Evolutionary conservation across 768 basidiomycete genomes (phyloP), one percentile per base, ranked within the genome.

Genomic region (Dentipellis fragilis): DNA sequence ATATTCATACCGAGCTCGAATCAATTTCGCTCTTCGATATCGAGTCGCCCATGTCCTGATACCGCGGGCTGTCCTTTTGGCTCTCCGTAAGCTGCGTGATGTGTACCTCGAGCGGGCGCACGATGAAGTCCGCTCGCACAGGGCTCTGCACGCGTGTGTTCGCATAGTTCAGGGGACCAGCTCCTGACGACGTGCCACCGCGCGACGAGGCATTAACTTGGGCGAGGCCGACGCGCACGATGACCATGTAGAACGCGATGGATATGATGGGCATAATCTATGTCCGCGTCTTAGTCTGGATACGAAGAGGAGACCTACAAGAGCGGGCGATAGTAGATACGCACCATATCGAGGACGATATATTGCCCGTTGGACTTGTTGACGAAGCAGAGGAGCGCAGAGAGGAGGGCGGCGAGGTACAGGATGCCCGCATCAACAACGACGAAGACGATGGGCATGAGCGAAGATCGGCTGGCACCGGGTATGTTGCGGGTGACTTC

Each of bases 221-320:
- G 2, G 62, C 61, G 38, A 63, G 52, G 12, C 63, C 62, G 40
- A 62, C 57, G 11, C 62, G 62, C 45, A 66, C 56, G 56, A 66
- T 62, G 40, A 64, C 59, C 63, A 66, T 64, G 54, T 60, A 66
- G 54, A 66, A 66, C 16, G 63, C 55, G 22, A 66, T 61, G 6
- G 65, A 64, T 16, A 66, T 63, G 52, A 64, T 64, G 6, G 65
- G 63, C 54, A 59, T 61, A 16, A 59, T 56, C 65, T 66, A 36
- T 6, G 2, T 10, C 8, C 14, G n/a, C 3, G 6, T 29, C 29
- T 29, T 6, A 29, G 29, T 29, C 19, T 0, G 1, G n/a, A 17
- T 11, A 23, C 23, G 10, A 53, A 39, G 38, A 35, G 2, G 11
- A 3, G 11, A 11, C 10, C 11, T 14, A 12, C 12, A 10, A 1